Base-by-base conservation (phyloP, 2,329 filamentous ascomycete genomes). In the Colletotrichum sp. region DNA sequence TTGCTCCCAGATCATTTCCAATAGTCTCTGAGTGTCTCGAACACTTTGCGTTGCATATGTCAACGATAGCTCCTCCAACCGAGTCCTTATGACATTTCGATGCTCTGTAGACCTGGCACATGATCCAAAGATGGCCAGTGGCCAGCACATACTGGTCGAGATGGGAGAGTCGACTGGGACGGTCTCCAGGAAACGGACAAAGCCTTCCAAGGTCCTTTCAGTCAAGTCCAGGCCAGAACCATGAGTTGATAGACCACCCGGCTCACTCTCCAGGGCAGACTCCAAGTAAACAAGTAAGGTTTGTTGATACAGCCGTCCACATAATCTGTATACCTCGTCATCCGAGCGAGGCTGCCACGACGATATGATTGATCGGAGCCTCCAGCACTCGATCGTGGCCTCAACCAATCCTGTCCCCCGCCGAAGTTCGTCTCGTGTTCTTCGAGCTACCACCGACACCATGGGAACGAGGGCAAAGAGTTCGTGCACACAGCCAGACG, bases 51-150 rank as follows among this genome's bases (percentile, higher is more conserved):
- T 52, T 52, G 44, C 44, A 52, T 52, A 21, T 2, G 2, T 24
- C 44, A 52, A 52, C 12, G 44, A 52, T 1, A 52, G 44, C 44
- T 52, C 44, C n/a, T 52, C 44, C 0, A 52, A n/a, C 6, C 44
- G 44, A 0, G n/a, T 52, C n/a, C 44, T 52, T 2, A 52, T 52
- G 10, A 13, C 1, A 8, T 21, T 52, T 4, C 4, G 3, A 13
- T 52, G 44, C 44, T 21, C 44, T 13, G 4, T 13, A 52, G 44
- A 52, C 8, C 6, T 52, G 44, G 44, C 44, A 52, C n/a, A 52
- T 52, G 44, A 52, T 52, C 44, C 44, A 52, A 52, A 52, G n/a
- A 52, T 52, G 12, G 44, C 44, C 44, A 52, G n/a, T 52, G 44
- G 44, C 44, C 44, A 52, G 44, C 44, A 52, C 44, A 52, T 52